Percentiles rank a stretch among this genome's conserved stretches.
These are phyloP conservation scores for Aspergillus brasiliensis DNA, from an alignment of 2,329 filamentous ascomycete genomes.

Conservation along the genomic window DNA sequence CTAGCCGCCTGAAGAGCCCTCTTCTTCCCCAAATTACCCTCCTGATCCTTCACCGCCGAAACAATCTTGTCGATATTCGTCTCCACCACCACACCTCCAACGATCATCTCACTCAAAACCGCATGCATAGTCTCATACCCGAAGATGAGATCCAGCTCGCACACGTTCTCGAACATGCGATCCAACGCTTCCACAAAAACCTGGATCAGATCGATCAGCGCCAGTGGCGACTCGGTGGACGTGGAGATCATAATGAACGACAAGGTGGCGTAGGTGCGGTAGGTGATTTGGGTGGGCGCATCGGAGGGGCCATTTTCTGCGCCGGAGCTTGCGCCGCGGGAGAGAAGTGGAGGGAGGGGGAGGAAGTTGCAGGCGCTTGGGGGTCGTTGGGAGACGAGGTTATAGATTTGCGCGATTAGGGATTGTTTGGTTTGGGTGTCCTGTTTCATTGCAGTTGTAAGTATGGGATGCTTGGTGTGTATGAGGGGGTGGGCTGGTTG, in stretches of 20 bases:
- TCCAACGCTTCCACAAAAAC: constrained; percentile 97
- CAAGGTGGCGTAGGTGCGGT: constrained; percentile 96
- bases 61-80: constrained; percentile 88
- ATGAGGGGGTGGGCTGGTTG: too few relatives aligned
- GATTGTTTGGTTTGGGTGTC: constrained; percentile 97
- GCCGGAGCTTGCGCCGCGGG: constrained; percentile 53
- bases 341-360: constrained; percentile 69
- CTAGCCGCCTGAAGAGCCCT: constrained; percentile 48
- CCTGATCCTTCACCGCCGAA: constrained; percentile 68
- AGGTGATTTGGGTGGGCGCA: constrained; percentile 91
- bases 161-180: constrained; percentile 95
- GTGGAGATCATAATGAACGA: constrained; percentile 99
- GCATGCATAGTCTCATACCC: constrained; percentile 98
- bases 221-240: constrained; percentile 91
- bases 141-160: constrained; percentile 97
- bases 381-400: constrained; percentile 87
- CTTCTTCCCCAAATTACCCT: constrained; percentile 46
- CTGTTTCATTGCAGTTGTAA: constrained; percentile 51
- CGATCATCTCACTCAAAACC: constrained; percentile 88
- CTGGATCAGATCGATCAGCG: constrained; percentile 93
- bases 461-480: too few relatives aligned
- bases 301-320: constrained; percentile 69
- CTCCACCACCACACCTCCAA: constrained; percentile 92
- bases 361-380: constrained; percentile 97
- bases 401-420: constrained; percentile 95